Conservation (phyloP, 257 asterid species). For the Mentha longifolia region DNA sequence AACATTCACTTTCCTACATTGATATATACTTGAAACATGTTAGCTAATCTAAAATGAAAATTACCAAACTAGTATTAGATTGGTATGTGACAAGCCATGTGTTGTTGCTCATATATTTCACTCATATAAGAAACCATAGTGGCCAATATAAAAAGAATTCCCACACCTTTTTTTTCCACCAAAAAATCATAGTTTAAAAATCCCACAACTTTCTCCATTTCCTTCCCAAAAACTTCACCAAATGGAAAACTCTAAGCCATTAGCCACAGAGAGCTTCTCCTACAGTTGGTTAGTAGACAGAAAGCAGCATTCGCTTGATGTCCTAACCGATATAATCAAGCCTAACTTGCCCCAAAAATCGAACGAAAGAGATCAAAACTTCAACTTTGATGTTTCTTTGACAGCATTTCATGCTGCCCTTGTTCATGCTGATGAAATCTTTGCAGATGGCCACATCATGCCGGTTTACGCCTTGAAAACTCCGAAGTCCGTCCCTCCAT, state of each 20-base stretch:
- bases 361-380: constrained; percentile 40
- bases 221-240: constrained; percentile 17
- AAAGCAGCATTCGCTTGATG: constrained; percentile 38
- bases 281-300: constrained; percentile 64
- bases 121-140: constrained; percentile 16
- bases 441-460: constrained; percentile 59
- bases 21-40: constrained; percentile 4
- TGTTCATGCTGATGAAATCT: constrained; percentile 67
- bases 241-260: constrained; percentile 60
- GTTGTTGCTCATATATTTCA: constrained; percentile 27
- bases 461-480: constrained; percentile 39
- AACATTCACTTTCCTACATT: not conserved
- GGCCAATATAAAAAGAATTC: constrained; percentile 16
- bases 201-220: constrained; percentile 17
- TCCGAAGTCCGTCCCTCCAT: constrained; percentile 37
- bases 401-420: constrained; percentile 39
- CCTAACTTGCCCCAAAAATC: constrained; percentile 24
- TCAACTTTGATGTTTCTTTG: constrained; percentile 54
- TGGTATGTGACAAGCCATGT: constrained; percentile 44
- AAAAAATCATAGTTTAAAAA: constrained; percentile 30
- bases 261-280: constrained; percentile 73
- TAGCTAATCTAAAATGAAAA: constrained; percentile 7
- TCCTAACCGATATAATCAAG: constrained; percentile 28
- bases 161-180: constrained; percentile 19
- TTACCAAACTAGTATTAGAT: constrained; percentile 40